phyloP scores from a whole-genome alignment of 2,329 filamentous ascomycete species.

The Botrytis medusae region DNA sequence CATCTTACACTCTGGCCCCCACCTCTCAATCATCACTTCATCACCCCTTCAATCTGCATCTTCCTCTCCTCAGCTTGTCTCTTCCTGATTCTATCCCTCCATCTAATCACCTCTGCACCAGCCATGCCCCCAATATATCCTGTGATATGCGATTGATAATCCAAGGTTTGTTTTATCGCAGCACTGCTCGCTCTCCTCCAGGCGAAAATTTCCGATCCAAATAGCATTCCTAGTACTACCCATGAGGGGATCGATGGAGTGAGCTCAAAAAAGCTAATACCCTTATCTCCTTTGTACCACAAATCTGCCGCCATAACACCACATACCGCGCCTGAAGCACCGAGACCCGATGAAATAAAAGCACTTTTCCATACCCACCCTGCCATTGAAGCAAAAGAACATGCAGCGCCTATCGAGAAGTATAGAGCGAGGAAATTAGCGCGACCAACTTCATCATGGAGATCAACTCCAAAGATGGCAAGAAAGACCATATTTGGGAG shows the following conservation, averaged over 20 bases:
- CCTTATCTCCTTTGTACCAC: conserved; percentile 56
- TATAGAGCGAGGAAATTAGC: conserved; percentile 69
- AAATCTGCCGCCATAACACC: conserved; percentile 63
- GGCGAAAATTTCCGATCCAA: conserved; percentile 51
- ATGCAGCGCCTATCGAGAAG: conserved; percentile 56
- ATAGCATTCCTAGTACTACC: conserved; percentile 52
- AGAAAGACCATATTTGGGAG: conserved; percentile 64
- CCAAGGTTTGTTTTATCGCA: conserved; percentile 32
- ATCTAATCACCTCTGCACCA: conserved; percentile 32
- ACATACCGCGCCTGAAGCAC: conserved; percentile 65
- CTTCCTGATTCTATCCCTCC: conserved; percentile 30
- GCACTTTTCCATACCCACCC: conserved; percentile 43
- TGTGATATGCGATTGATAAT: conserved; percentile 43
- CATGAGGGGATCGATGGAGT: conserved; percentile 58
- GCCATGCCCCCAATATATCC: conserved; percentile 40
- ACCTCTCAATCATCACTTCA: not conserved
- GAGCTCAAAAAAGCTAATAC: conserved; percentile 54
- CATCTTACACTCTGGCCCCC: not conserved
- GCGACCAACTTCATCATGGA: conserved; percentile 70
- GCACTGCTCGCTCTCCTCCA: conserved; percentile 39
- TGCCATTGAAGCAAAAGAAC: conserved; percentile 57
- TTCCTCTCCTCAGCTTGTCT: conserved; percentile 31
- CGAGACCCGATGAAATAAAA: conserved; percentile 54
- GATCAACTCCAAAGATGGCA: conserved; percentile 62
- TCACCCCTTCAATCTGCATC: conserved; percentile 27